Percentiles rank a stretch among this genome's conserved stretches.
Evolutionary conservation across 2,329 filamentous ascomycete genomes (phyloP).

Genomic region (Aspergillus floridensis): DNA sequence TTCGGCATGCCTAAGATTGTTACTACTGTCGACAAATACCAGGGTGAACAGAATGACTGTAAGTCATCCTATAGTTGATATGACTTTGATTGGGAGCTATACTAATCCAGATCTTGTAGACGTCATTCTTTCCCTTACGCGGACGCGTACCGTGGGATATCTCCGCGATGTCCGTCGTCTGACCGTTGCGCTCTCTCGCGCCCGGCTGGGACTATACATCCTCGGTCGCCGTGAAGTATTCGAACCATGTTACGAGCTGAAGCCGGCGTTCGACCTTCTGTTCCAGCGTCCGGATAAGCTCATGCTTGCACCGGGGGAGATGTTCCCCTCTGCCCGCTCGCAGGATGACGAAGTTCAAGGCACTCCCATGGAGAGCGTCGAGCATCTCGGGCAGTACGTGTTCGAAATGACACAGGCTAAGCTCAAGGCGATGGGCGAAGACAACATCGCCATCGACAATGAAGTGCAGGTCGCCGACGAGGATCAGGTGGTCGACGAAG

Average conservation of each 20-base stretch:
- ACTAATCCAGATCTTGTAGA: conserved; percentile 52
- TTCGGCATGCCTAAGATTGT: conserved; percentile 89
- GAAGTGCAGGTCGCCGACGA: conserved; percentile 30
- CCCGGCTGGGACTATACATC: conserved; percentile 86
- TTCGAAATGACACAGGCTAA: conserved; percentile 88
- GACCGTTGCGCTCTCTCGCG: conserved; percentile 90
- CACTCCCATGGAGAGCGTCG: conserved; percentile 83
- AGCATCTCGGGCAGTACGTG: conserved; percentile 94
- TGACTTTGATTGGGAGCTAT: conserved; percentile 14
- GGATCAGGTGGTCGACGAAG: conserved; percentile 30
- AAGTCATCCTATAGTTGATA: conserved; percentile 45
- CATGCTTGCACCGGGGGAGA: conserved; percentile 76
- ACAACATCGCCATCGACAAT: conserved; percentile 38
- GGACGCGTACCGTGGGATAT: conserved; percentile 86
- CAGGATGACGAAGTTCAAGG: conserved; percentile 49
- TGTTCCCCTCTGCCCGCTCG: conserved; percentile 68
- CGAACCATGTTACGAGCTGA: conserved; percentile 81
- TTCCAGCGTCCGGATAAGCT: conserved; percentile 78
- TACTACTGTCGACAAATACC: conserved; percentile 96
- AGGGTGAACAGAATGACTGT: conserved; percentile 99
- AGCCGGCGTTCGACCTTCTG: conserved; percentile 78
- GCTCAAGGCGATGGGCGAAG: conserved; percentile 55
- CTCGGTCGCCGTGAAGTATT: conserved; percentile 86
- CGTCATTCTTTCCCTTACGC: conserved; percentile 87
- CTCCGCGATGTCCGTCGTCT: conserved; percentile 88